Percentiles rank a stretch among this genome's conserved stretches.
Conservation (phyloP, 2,329 filamentous ascomycete genomes). For the Biscogniauxia mediterranea region DNA sequence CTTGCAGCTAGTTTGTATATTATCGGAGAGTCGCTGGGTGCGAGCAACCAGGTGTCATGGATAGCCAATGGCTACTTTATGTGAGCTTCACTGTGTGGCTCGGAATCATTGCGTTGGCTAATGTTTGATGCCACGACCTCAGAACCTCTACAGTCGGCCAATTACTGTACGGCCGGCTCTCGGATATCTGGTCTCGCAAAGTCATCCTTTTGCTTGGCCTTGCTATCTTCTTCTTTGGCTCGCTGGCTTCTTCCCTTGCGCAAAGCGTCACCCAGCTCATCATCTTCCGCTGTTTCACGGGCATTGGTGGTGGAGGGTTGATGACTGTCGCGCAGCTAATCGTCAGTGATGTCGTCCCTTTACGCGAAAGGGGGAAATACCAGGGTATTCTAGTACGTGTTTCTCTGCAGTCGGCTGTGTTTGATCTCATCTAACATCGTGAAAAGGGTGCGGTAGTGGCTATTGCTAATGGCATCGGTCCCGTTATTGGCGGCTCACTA, state of each 20-base stretch:
- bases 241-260: slow-evolving; percentile 42
- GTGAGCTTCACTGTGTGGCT: slow-evolving; percentile 33
- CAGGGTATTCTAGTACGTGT: slow-evolving; percentile 38
- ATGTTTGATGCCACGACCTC: neutral
- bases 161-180: slow-evolving; percentile 44
- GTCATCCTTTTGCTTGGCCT: slow-evolving; percentile 38
- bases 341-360: slow-evolving; percentile 30
- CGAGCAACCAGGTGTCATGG: slow-evolving; percentile 51
- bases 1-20: slow-evolving; percentile 54
- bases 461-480: slow-evolving; percentile 53
- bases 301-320: slow-evolving; percentile 29
- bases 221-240: slow-evolving; percentile 42
- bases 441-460: slow-evolving; percentile 48
- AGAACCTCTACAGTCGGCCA: slow-evolving; percentile 47
- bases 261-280: slow-evolving; percentile 40
- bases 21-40: slow-evolving; percentile 49
- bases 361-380: slow-evolving; percentile 31
- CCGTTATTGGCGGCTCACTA: slow-evolving; percentile 51
- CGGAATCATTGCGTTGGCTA: neutral
- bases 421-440: neutral
- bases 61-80: slow-evolving; percentile 57
- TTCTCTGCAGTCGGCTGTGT: neutral
- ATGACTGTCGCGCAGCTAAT: slow-evolving; percentile 33
- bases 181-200: slow-evolving; percentile 48
- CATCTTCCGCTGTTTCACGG: slow-evolving; percentile 40